Evolutionary conservation across 768 basidiomycete genomes (phyloP), one percentile per base, ranked within the genome.

Genomic region (Psilocybe azurescens): DNA sequence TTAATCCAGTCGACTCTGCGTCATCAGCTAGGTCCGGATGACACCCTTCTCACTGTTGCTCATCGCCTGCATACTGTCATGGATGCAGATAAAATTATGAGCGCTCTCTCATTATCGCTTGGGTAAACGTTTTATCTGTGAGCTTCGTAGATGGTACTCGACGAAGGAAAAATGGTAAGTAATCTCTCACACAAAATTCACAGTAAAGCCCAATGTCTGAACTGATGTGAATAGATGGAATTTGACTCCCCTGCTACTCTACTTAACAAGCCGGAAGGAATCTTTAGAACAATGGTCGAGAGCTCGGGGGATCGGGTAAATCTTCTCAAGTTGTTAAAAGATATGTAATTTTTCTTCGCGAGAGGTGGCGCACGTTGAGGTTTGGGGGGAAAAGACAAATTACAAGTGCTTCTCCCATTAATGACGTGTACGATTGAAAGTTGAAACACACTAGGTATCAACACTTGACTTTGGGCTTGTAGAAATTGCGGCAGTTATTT

Each of bases 1-100:
- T 81, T 87, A 67, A 89, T 91, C 58, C 89, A 91, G 69, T 77
- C 81, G 30, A 86, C 88, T 1, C 86, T 92, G 61, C 80, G 89
- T 20, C 78, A 83, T 61, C 86, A 89, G 68, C 84, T 91, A 63
- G 78, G 77, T 36, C 76, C 80, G 44, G 85, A 85, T 63, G 78
- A 87, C 13, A 87, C 86, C 3, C 67, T 89, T 50, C 73, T 89
- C 24, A 86, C 83, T 3, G 85, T 93, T 48, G 90, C 90, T 6
- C 90, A 91, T 74, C 76, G 87, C 50, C 78, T 89, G 11, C 81
- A 83, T 61, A 89, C 88, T 0, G 83, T 89, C 53, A 84, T 89
- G 69, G 85, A 90, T 73, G 80, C 87, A 72, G 83, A 84, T 76
- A 80, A 75, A 64, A 78, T 82, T 57, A 77, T 82, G 58, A 56